These are phyloP conservation scores for Trypanosoma brucei DNA, from an alignment of 208 protist species.

Conservation along the genomic window DNA sequence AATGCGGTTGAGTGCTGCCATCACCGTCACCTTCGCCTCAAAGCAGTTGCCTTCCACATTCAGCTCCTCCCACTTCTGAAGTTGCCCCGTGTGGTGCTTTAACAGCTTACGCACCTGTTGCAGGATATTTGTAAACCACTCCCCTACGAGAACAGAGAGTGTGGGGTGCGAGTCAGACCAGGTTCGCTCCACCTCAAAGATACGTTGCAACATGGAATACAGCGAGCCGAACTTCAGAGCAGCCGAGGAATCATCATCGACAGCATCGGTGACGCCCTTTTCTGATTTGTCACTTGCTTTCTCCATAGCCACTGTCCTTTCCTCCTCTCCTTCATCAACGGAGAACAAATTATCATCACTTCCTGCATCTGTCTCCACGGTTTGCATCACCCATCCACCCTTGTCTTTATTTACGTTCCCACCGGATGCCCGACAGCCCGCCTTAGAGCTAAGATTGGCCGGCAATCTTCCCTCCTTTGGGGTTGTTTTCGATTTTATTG, in stretches of 20 bases:
- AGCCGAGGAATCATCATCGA: background rate
- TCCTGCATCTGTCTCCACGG: background rate
- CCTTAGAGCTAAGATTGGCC: background rate
- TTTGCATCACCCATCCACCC: background rate
- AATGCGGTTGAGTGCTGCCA: slow-evolving; percentile 18
- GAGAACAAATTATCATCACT: slow-evolving; percentile 1
- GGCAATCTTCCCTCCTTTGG: background rate
- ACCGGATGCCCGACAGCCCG: background rate
- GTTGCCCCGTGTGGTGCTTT: background rate
- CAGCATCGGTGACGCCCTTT: background rate
- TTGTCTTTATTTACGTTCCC: background rate
- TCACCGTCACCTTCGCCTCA: slow-evolving; percentile 1
- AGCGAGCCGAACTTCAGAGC: background rate
- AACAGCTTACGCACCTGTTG: slow-evolving; percentile 8
- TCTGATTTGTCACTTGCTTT: background rate
- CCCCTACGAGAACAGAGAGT: background rate
- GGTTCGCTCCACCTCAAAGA: slow-evolving; percentile 7
- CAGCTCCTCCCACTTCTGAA: background rate
- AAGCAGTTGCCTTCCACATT: slow-evolving; percentile 1
- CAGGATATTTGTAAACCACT: slow-evolving; percentile 13
- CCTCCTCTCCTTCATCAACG: background rate
- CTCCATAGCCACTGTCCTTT: background rate
- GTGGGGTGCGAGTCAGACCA: background rate
- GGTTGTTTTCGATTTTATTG: background rate
- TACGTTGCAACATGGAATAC: slow-evolving; percentile 6